Base-by-base conservation (phyloP, 1,284 basidiomycete genomes). In the Ustilago shanxiensis region DNA sequence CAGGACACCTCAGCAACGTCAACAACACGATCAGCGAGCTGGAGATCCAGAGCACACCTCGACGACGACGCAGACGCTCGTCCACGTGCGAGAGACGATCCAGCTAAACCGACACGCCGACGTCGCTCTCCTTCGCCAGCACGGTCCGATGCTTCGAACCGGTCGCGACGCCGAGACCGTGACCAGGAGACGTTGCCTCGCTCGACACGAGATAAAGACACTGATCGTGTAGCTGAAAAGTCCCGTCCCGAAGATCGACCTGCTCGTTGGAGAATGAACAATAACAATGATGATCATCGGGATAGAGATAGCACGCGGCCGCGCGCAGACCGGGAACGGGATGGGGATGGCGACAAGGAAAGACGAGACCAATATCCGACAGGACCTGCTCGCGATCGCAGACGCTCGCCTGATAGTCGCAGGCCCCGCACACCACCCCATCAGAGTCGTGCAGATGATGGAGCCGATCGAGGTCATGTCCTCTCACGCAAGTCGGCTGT, bases 201-300 rank as follows among this genome's bases (percentile, higher is more conserved):
- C 11, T 37, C 59, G 9, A 51, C 45, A 5, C 44, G 63, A 22
- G 56, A 56, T n/a, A 49, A 53, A 28, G 57, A 55, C 31, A 37
- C n/a, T 2, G 52, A 64, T 3, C 68, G 60, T 2, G 57, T 22
- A 6, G 41, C 31, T 24, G 59, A 68, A 20, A 47, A 49, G 29
- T 59, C 51, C n/a, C 65, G 60, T 22, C 66, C 50, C 18, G 54
- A 58, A 4, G 52, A 72, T 47, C 63, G 69, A 16, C 69, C 69
- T 13, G 64, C 70, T 45, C 70, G 70, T 1, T 72, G 70, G 70
- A 66, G 60, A 31, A 35, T 72, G 13, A 49, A 66, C 57, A 56
- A 67, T 41, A 24, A 26, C n/a, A 51, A 49, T 13, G 39, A 47
- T 28, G 28, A 47, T 33, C 44, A 54, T 18, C 7, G 16, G 6